Evolutionary conservation across 2,329 filamentous ascomycete species (phyloP).

Genomic region (Ceratocystis papillata): DNA sequence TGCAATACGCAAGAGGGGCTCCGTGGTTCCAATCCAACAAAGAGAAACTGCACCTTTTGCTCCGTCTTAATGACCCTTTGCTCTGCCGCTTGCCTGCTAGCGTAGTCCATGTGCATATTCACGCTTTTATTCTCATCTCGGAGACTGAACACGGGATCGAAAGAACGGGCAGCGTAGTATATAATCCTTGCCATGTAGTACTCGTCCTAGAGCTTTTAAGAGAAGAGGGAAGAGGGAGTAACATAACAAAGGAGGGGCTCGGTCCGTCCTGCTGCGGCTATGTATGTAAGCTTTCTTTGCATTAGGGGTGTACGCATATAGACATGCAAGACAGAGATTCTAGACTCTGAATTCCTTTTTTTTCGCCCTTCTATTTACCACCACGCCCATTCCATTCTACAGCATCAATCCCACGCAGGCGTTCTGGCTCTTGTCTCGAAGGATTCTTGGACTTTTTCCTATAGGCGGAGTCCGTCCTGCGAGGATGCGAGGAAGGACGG

Average conservation of each 20-base stretch:
- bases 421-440: not conserved
- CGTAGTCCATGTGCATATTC: not conserved
- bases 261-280: not conserved
- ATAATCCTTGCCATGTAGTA: not conserved
- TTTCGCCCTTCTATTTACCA: not conserved
- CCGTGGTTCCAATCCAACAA: too few species aligned
- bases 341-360: not conserved
- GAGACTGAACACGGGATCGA: not conserved
- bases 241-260: too few species aligned
- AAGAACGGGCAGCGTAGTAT: not conserved
- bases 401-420: not conserved
- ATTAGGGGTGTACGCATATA: not conserved
- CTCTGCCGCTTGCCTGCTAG: too few species aligned
- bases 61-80: too few species aligned
- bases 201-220: not conserved
- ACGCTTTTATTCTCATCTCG: not conserved
- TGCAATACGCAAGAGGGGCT: not conserved
- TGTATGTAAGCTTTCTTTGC: not conserved
- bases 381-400: not conserved
- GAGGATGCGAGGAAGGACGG: not conserved
- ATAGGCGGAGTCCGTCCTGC: constrained; percentile 1
- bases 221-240: not conserved
- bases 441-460: not conserved
- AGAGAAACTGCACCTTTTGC: too few species aligned
- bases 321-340: not conserved